A percentile compares a stretch with the other conserved stretches of the same genome.
These are phyloP conservation scores for Lathyrus sativus DNA, from an alignment of 306 rosid species.

Conservation along the genomic window DNA sequence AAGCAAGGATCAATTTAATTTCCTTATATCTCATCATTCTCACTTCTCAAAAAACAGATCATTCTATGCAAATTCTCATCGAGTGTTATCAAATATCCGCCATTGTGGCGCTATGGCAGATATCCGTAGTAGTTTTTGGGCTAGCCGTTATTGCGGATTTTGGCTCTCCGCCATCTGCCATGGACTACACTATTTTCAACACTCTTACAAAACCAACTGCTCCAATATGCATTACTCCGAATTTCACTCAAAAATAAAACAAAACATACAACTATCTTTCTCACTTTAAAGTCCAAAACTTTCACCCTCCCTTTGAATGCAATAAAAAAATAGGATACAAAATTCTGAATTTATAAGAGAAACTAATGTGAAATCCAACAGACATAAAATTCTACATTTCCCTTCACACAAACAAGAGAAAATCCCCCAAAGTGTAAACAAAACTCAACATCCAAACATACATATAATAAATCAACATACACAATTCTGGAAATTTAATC, in stretches of 20 bases:
- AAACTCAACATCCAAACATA: not conserved
- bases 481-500: not conserved
- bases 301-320: not conserved
- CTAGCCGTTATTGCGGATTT: not conserved
- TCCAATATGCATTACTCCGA: not conserved
- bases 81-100: too few relatives aligned
- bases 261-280: not conserved
- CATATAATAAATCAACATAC: not conserved
- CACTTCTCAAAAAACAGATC: conserved; percentile 7
- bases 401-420: conserved; percentile 14
- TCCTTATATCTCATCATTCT: conserved; percentile 16
- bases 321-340: too few relatives aligned
- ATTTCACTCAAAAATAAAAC: not conserved
- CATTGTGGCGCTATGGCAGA: too few relatives aligned
- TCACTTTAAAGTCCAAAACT: conserved; percentile 6
- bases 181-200: too few relatives aligned
- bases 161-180: too few relatives aligned
- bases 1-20: conserved; percentile 22
- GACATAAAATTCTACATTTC: not conserved
- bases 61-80: not conserved
- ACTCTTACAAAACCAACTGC: not conserved
- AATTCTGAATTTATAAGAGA: not conserved
- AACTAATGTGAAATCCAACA: not conserved
- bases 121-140: too few relatives aligned
- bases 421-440: not conserved